These are phyloP conservation scores for Punica granatum DNA, from an alignment of 345 rosid species.

Conservation along the genomic window DNA sequence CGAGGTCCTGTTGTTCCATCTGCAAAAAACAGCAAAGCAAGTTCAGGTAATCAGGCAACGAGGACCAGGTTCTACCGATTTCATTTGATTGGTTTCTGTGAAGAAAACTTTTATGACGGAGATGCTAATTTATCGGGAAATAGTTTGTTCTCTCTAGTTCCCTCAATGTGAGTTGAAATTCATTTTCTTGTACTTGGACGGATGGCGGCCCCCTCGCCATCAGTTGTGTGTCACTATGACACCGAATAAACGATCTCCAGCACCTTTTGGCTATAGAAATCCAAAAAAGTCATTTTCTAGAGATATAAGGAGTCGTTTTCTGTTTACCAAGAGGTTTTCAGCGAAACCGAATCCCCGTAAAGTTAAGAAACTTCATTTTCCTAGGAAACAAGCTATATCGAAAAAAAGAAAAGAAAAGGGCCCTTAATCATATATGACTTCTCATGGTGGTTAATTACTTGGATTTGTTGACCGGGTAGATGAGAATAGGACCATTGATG, in stretches of 20 bases:
- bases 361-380: not conserved
- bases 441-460: conserved; percentile 36
- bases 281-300: not conserved
- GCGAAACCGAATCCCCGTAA: not conserved
- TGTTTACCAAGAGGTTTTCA: not conserved
- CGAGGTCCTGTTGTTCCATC: conserved; percentile 82
- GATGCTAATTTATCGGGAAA: not conserved
- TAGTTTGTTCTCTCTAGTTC: not conserved
- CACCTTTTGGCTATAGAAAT: not conserved
- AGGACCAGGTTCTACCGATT: too few species aligned
- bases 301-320: not conserved
- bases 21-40: conserved; percentile 26
- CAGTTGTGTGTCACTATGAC: too few species aligned
- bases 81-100: too few species aligned
- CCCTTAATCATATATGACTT: too few species aligned
- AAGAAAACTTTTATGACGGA: too few species aligned
- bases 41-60: not conserved
- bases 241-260: not conserved
- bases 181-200: too few species aligned
- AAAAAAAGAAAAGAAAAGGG: too few species aligned
- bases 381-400: not conserved
- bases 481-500: conserved; percentile 82
- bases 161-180: too few species aligned
- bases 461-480: conserved; percentile 77
- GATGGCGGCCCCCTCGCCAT: too few species aligned